These are phyloP conservation scores for Mortierella sp. DNA, from an alignment of 371 early-diverging fungal genomes.

Conservation along the genomic window DNA sequence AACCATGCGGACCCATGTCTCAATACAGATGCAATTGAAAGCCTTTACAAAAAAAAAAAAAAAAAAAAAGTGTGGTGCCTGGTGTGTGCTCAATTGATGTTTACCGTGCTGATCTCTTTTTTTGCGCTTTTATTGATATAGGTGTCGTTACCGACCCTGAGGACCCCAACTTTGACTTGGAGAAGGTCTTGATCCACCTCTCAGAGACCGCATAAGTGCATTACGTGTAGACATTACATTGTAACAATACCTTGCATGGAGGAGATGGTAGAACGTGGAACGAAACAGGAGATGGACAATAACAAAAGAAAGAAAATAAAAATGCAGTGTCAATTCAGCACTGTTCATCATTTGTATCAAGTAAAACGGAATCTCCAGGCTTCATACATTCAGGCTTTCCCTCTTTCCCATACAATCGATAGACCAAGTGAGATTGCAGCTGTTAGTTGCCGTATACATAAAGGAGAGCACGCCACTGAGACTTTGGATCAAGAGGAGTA, in stretches of 20 bases:
- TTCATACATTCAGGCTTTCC: too few species aligned
- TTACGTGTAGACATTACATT: conserved; percentile 4
- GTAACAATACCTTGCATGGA: conserved; percentile 41
- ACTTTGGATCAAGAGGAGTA: too few species aligned
- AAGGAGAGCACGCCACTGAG: too few species aligned
- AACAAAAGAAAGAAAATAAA: not conserved
- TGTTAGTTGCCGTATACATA: too few species aligned
- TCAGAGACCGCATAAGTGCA: conserved; percentile 54
- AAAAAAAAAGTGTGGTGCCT: too few species aligned
- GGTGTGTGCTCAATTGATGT: not conserved
- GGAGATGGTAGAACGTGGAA: conserved; percentile 5
- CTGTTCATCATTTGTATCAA: conserved; percentile 17
- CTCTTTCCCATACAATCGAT: too few species aligned
- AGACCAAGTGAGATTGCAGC: too few species aligned
- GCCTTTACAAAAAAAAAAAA: too few species aligned
- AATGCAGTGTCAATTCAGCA: not conserved
- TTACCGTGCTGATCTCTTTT: not conserved
- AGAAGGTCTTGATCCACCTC: conserved; percentile 67
- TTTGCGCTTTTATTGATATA: conserved; percentile 6
- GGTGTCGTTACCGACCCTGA: conserved; percentile 68
- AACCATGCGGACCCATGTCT: too few species aligned
- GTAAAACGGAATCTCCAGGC: not conserved
- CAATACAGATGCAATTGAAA: too few species aligned
- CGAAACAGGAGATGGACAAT: not conserved
- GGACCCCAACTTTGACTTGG: conserved; percentile 75